A percentile compares a stretch with the other conserved stretches of the same genome.
Evolutionary conservation across 1,284 basidiomycete genomes (phyloP).

Genomic region (Cutaneotrichosporon cyanovorans): DNA sequence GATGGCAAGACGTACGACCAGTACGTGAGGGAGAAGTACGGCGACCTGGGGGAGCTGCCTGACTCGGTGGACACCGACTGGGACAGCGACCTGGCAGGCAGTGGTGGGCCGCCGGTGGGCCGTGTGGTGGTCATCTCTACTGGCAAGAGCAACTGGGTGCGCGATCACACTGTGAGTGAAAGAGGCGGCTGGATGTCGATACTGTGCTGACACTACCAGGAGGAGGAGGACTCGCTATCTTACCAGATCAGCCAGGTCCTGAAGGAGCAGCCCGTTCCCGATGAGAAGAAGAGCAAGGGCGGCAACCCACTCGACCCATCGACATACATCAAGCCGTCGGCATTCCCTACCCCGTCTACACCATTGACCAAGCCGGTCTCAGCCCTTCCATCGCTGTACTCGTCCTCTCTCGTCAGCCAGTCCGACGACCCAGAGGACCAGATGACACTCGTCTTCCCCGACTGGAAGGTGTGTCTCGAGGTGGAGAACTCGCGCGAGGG

Average conservation of each 20-base stretch:
- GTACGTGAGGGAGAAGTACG: constrained; percentile 32
- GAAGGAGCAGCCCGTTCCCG: constrained; percentile 14
- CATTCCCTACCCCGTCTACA: constrained; percentile 25
- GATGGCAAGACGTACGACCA: constrained; percentile 32
- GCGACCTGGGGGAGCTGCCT: constrained; percentile 67
- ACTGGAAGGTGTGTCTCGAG: constrained; percentile 71
- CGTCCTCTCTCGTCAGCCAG: constrained; percentile 75
- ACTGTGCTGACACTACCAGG: constrained; percentile 22
- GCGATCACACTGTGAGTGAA: constrained; percentile 56
- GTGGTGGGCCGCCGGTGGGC: constrained; percentile 69
- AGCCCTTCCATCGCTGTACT: constrained; percentile 54
- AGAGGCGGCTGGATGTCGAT: not conserved
- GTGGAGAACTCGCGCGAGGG: constrained; percentile 58
- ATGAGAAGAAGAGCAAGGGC: constrained; percentile 15
- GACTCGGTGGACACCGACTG: constrained; percentile 64
- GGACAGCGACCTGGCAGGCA: constrained; percentile 69
- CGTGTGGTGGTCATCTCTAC: constrained; percentile 80
- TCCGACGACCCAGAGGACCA: constrained; percentile 55
- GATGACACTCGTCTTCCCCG: constrained; percentile 78
- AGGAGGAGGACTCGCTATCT: constrained; percentile 60
- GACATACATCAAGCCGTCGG: constrained; percentile 30
- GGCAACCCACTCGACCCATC: constrained; percentile 11
- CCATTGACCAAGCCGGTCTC: constrained; percentile 16
- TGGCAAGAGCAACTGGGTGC: constrained; percentile 76
- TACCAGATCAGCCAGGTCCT: constrained; percentile 49